These are phyloP conservation scores for Luffa acutangula DNA, from an alignment of 306 rosid species.

Conservation along the genomic window DNA sequence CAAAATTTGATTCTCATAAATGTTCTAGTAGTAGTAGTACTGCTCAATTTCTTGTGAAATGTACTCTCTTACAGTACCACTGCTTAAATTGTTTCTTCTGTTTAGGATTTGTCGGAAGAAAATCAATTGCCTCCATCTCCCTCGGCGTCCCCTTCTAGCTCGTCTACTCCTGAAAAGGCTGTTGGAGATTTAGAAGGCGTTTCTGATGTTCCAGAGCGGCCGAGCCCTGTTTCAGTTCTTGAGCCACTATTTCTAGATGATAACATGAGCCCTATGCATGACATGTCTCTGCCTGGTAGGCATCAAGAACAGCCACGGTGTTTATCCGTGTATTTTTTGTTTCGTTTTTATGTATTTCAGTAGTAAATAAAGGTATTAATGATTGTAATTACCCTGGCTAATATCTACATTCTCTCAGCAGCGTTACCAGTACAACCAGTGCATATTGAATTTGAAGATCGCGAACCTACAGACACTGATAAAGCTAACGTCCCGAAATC, in stretches of 20 bases:
- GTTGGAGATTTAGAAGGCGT: constrained; percentile 36
- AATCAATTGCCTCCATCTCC: constrained; percentile 35
- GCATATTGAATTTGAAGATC: constrained; percentile 61
- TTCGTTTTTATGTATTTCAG: neutral
- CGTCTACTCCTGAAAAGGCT: constrained; percentile 22
- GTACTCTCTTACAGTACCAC: neutral
- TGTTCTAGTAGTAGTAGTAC: neutral
- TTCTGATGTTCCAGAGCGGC: constrained; percentile 40
- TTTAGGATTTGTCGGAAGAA: constrained; percentile 41
- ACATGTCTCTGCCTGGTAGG: constrained; percentile 37
- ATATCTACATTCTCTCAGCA: constrained; percentile 27
- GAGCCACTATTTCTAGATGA: constrained; percentile 56
- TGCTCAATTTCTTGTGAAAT: neutral
- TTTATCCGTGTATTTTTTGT: neutral
- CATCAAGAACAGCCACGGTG: constrained; percentile 3
- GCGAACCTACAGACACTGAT: constrained; percentile 28
- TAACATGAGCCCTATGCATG: constrained; percentile 33
- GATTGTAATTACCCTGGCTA: neutral
- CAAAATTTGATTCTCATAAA: neutral
- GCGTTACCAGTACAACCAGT: constrained; percentile 36
- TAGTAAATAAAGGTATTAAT: neutral
- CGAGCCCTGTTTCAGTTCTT: constrained; percentile 93
- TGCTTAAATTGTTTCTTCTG: neutral
- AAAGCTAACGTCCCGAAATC: constrained; percentile 25
- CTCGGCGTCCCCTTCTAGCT: constrained; percentile 34